Evolutionary conservation across 2,329 filamentous ascomycete species (phyloP).

Genomic region (Gaeumannomyces tritici): DNA sequence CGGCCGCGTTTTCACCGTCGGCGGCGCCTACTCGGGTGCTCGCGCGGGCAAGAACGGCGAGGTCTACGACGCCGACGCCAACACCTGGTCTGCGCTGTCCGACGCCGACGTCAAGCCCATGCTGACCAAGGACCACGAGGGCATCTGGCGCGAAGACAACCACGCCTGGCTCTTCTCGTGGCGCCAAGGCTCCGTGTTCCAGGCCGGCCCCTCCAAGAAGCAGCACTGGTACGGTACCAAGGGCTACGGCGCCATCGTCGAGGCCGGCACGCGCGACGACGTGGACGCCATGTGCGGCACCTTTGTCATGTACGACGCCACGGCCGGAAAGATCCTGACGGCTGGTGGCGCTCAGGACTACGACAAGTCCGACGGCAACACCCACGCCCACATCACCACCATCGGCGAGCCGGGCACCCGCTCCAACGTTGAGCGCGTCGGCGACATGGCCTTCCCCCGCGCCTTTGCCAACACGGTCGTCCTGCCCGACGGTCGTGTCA

Average conservation of each 20-base stretch:
- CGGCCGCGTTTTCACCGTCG: conserved; percentile 38
- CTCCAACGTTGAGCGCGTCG: background rate
- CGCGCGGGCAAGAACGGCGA: conserved; percentile 33
- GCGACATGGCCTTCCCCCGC: conserved; percentile 13
- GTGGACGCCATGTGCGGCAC: conserved; percentile 44
- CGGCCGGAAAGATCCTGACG: conserved; percentile 45
- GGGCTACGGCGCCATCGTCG: conserved; percentile 26
- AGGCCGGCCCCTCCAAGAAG: conserved; percentile 40
- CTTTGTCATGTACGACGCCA: conserved; percentile 48
- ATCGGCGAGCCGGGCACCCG: conserved; percentile 12
- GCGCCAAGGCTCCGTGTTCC: conserved; percentile 36
- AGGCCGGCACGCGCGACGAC: conserved; percentile 31
- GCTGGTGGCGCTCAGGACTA: conserved; percentile 39
- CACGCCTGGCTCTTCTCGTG: conserved; percentile 45
- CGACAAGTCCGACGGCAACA: conserved; percentile 27
- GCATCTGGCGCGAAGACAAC: conserved; percentile 37
- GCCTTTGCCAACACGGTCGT: conserved; percentile 29
- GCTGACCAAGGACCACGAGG: conserved; percentile 32
- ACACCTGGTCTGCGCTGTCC: conserved; percentile 31
- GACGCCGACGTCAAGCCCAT: conserved; percentile 30
- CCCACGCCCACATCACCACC: conserved; percentile 22
- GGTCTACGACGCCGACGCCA: conserved; percentile 28
- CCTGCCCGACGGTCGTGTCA: conserved; percentile 30
- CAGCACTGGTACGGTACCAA: conserved; percentile 48
- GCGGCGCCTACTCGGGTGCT: conserved; percentile 37